Evolutionary conservation across 495 filamentous ascomycete genomes (phyloP), one percentile per base, ranked within the genome.

Genomic region (Massariosphaeria phaeospora): DNA sequence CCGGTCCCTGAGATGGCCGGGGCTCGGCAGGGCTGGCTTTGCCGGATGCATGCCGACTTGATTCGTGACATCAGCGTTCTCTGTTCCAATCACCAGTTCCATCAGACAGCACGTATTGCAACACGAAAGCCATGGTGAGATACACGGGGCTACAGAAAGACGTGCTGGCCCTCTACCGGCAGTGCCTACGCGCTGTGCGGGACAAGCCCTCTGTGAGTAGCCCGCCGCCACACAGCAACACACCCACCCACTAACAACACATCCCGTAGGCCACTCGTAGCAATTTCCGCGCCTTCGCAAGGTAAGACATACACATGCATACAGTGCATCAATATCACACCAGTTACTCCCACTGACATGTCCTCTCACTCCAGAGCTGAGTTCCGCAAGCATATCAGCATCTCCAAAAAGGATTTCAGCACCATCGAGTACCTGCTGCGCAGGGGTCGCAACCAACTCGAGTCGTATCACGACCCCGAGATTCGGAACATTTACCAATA

Each of bases 101-200:
- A 31, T 21, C 9, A 26, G 24, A 24, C 18, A 35, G 25, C 2
- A 45, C 3, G 36, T 7, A 33, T 26, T 38, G 23, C 18, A 38
- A 17, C 51, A 10, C 20, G 15, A 21, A 42, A 24, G 29, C 20
- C 11, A 72, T 72, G 69, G 61, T 61, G 12, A 79, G 82, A 64
- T 76, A 87, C 17, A 94, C 91, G 8, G 94, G 94, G 30, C 76
- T 97, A n/a, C 94, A 98, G 64, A 84, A 81, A 66, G 86, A 94
- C 49, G 91, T 98, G 7, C 69, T 97, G 34, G 75, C 81, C 30
- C 80, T 98, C 9, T 98, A 97, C 63, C 83, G 90, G 40, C 79
- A 81, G 62, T 96, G 90, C 61, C 75, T 98, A 24, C 77, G 89
- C 43, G 87, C 84, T 62, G 80, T 83, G 47, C 76, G 83, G 47